Percentiles rank a stretch among this genome's conserved stretches.
phyloP scores from a whole-genome alignment of 164 flowering plant species.

The Stephania yunnanensis region DNA sequence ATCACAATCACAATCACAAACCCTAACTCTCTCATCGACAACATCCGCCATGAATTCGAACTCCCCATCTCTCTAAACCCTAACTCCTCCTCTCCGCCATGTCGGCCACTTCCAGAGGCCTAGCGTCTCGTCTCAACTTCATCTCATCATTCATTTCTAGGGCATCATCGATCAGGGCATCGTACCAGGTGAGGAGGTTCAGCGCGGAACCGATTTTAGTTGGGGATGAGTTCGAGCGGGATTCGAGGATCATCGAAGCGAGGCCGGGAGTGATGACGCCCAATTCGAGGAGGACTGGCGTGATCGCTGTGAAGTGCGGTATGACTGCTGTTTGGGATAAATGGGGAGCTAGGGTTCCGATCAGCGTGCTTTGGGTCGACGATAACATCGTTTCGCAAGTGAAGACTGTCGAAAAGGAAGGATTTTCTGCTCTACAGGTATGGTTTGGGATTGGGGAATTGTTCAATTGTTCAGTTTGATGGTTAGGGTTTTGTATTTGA shows the following conservation, averaged over 20 bases:
- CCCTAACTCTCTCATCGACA: background rate
- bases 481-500: background rate
- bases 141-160: slow-evolving; percentile 19
- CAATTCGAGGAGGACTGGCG: slow-evolving; percentile 69
- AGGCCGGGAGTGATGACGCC: slow-evolving; percentile 53
- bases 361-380: slow-evolving; percentile 74
- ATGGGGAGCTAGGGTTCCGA: slow-evolving; percentile 89
- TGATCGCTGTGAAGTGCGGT: slow-evolving; percentile 83
- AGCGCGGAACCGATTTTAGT: slow-evolving; percentile 19
- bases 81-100: slow-evolving; percentile 17
- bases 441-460: background rate
- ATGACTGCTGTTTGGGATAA: slow-evolving; percentile 95
- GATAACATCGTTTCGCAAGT: slow-evolving; percentile 88
- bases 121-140: slow-evolving; percentile 44
- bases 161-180: slow-evolving; percentile 8
- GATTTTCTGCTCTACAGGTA: slow-evolving; percentile 77
- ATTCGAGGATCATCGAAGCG: slow-evolving; percentile 36
- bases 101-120: slow-evolving; percentile 66
- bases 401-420: slow-evolving; percentile 84
- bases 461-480: background rate
- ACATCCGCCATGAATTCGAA: background rate
- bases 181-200: slow-evolving; percentile 28
- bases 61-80: background rate
- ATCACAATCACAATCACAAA: background rate
- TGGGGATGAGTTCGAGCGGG: background rate